Percentiles rank a stretch among this genome's conserved stretches.
Conservation (phyloP, 257 asterid species). For the Scutellaria galericulata region DNA sequence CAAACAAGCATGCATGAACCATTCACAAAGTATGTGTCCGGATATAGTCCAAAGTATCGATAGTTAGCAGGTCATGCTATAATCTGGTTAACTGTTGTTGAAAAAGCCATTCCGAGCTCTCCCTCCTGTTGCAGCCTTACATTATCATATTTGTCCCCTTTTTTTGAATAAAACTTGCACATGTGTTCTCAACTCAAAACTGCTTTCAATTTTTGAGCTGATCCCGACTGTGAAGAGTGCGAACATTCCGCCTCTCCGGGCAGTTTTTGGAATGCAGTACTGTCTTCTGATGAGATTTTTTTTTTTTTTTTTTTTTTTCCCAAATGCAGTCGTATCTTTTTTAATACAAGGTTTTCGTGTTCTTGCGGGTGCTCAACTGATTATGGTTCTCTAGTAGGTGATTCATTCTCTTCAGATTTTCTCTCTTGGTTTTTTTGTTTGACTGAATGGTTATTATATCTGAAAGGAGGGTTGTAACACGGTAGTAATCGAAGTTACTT, state of each 20-base stretch:
- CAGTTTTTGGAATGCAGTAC: slow-evolving; percentile 43
- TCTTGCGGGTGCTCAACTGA: no score
- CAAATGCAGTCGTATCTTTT: background rate
- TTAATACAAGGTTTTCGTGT: background rate
- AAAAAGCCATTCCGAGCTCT: slow-evolving; percentile 27
- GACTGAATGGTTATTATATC: no score
- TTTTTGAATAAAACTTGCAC: slow-evolving; percentile 27
- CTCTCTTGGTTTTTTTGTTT: no score
- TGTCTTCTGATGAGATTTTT: background rate
- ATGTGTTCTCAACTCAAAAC: slow-evolving; percentile 24
- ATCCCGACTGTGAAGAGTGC: slow-evolving; percentile 67
- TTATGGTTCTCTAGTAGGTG: no score
- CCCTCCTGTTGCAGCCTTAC: background rate
- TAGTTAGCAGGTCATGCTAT: slow-evolving; percentile 18
- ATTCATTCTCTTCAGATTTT: no score
- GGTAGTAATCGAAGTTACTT: no score
- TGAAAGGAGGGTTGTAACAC: no score
- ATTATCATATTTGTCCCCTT: background rate
- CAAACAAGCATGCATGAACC: no score
- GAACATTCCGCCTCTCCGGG: slow-evolving; percentile 71
- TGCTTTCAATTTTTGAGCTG: slow-evolving; percentile 45
- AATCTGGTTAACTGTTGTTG: slow-evolving; percentile 22
- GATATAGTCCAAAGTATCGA: no score
- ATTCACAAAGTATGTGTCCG: no score
- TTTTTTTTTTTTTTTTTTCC: background rate